Evolutionary conservation across 1,139 yeast genomes (phyloP), one percentile per base, ranked within the genome.

Genomic region (Geotrichum macrosporum): DNA sequence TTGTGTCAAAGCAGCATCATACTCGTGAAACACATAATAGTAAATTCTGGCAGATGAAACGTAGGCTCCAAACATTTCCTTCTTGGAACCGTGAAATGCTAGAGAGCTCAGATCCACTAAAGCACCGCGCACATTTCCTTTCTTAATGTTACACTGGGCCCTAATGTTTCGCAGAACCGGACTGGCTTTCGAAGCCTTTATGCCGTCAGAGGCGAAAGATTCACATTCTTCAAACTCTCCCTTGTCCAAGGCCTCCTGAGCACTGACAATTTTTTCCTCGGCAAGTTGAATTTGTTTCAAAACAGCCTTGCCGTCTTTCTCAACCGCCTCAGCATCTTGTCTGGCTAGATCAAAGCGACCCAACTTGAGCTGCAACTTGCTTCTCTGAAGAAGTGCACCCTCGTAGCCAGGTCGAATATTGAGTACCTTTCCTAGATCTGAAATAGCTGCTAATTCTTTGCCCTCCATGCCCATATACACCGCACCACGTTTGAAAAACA

Each of bases 21-120:
- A 74, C 51, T 80, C 80, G 35, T 69, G 68, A 38, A 76, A 71
- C 9, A 77, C 74, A 58, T 69, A 79, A 41, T 76, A 68, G 48
- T 76, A 67, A 46, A 75, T 69, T 27, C 69, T 67, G 1, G 84
- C 67, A 36, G 61, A 52, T 21, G 50, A 50, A 26, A 56, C 58
- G 35, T 61, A 66, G 12, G 64, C 56, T n/a, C 52, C 58, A 8
- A 29, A 57, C 45, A 27, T 54, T 44, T 36, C 69, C 60, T 33
- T 60, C 18, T 38, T 27, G 27, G 20, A 19, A 4, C 46, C 46
- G 21, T 43, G 21, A 19, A 44, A 45, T 24, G 54, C 64, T 13
- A 62, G 57, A 24, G 57, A 57, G 16, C 59, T 54, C 45, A 68
- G 50, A 49, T 68, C 72, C 15, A 57, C 60, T 35, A 66, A 49